Evolutionary conservation across 1,284 basidiomycete species (phyloP).

Genomic region (Irpex lacteus): DNA sequence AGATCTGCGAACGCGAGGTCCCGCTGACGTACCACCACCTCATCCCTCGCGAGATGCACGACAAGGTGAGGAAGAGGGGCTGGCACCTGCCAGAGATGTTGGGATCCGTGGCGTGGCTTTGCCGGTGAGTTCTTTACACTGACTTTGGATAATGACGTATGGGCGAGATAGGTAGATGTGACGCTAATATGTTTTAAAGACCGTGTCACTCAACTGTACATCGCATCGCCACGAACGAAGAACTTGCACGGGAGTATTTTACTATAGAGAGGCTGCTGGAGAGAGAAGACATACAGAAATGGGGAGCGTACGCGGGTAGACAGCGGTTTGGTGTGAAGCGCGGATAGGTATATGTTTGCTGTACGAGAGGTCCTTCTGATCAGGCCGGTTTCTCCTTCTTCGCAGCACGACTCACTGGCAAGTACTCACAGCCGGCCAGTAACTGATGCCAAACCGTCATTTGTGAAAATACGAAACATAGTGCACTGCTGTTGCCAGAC

Average conservation of each 20-base stretch:
- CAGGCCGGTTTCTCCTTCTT: too few relatives aligned
- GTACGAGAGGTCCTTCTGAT: too few relatives aligned
- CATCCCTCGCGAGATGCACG: constrained; percentile 50
- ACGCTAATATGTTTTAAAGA: constrained; percentile 13
- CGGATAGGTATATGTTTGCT: constrained; percentile 14
- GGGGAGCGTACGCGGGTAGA: constrained; percentile 51
- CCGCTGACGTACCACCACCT: constrained; percentile 56
- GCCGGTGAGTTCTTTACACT: constrained; percentile 32
- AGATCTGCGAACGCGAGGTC: constrained; percentile 52
- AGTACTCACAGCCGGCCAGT: too few relatives aligned
- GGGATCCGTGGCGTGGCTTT: constrained; percentile 58
- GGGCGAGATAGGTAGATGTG: background rate
- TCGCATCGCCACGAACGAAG: constrained; percentile 44
- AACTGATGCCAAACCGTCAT: too few relatives aligned
- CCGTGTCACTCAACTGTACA: constrained; percentile 55
- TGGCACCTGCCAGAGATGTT: constrained; percentile 52
- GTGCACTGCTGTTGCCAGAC: too few relatives aligned
- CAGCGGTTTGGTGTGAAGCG: constrained; percentile 42
- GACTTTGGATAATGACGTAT: background rate
- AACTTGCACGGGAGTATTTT: constrained; percentile 45
- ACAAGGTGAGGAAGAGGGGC: constrained; percentile 49
- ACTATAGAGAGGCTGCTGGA: constrained; percentile 47
- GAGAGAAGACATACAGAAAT: constrained; percentile 52
- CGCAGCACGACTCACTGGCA: too few relatives aligned
- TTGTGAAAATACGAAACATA: too few relatives aligned